Evolutionary conservation across 148 eudicot species (phyloP).

Genomic region (Nyssa sinensis): DNA sequence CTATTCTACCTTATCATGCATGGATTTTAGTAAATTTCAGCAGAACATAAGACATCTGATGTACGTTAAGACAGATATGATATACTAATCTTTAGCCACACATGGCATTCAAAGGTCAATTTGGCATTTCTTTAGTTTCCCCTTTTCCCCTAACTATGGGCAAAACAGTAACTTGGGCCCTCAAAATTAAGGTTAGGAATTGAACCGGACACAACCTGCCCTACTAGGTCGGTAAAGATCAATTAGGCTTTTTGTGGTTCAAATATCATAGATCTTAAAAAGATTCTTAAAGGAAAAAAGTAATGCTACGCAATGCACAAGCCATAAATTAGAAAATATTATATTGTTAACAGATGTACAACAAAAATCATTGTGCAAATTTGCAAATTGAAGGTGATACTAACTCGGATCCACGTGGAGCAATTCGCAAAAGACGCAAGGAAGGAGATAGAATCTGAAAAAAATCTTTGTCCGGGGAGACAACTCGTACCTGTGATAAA

Average conservation of each 20-base stretch:
- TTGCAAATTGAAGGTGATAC: constrained; percentile 21
- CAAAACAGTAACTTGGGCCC: not conserved
- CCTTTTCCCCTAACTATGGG: no score
- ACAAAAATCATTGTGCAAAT: not conserved
- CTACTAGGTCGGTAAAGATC: not conserved
- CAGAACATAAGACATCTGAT: not conserved
- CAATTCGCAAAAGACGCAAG: constrained; percentile 85
- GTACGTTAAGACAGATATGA: not conserved
- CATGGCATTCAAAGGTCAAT: no score
- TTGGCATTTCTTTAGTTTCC: no score
- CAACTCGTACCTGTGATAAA: constrained; percentile 79
- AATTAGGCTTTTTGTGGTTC: not conserved
- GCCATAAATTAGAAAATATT: not conserved
- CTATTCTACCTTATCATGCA: no score
- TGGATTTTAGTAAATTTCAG: not conserved
- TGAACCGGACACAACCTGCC: not conserved
- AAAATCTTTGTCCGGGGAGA: constrained; percentile 99
- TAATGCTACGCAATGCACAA: not conserved
- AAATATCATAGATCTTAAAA: not conserved
- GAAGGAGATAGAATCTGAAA: constrained; percentile 97
- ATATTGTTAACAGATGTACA: constrained; percentile 2
- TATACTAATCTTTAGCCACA: no score
- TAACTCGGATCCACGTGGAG: constrained; percentile 93
- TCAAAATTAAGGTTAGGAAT: no score
- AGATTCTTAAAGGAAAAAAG: not conserved